These are phyloP conservation scores for Capsella rubella DNA, from an alignment of 441 rosid genomes.

Conservation along the genomic window DNA sequence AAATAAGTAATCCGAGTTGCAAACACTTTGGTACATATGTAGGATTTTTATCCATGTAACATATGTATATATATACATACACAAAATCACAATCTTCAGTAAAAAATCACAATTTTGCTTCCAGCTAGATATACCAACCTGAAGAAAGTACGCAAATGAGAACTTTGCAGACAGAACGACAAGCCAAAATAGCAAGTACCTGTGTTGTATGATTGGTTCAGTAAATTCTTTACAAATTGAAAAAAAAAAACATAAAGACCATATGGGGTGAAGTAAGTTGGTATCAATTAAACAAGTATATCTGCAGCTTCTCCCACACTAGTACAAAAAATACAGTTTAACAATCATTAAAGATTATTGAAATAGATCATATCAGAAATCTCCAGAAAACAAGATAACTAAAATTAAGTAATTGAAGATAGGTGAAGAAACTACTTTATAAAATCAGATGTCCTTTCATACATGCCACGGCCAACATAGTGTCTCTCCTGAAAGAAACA, in stretches of 20 bases:
- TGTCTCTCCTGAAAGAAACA: conserved; percentile 71
- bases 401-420: conserved; percentile 8
- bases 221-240: conserved; percentile 8
- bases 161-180: conserved; percentile 84
- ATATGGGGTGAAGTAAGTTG: conserved; percentile 1
- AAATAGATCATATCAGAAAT: conserved; percentile 26
- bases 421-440: conserved; percentile 64
- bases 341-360: conserved; percentile 15
- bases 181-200: conserved; percentile 97
- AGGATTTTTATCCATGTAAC: conserved; percentile 15
- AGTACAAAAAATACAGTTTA: conserved; percentile 24
- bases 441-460: conserved; percentile 88
- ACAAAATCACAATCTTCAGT: conserved; percentile 23
- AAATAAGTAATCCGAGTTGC: conserved; percentile 26
- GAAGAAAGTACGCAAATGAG: conserved; percentile 93
- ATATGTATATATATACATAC: conserved; percentile 2
- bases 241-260: conserved; percentile 1
- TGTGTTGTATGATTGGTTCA: conserved; percentile 47
- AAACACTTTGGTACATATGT: conserved; percentile 24
- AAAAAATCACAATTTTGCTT: conserved; percentile 26
- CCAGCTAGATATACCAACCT: conserved; percentile 56
- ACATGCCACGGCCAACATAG: conserved; percentile 99
- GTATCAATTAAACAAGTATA: conserved; percentile 33
- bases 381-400: conserved; percentile 23
- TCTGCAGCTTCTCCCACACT: conserved; percentile 29